phyloP scores from a whole-genome alignment of 805 yeast species.

The Yamadazyma philogaea region DNA sequence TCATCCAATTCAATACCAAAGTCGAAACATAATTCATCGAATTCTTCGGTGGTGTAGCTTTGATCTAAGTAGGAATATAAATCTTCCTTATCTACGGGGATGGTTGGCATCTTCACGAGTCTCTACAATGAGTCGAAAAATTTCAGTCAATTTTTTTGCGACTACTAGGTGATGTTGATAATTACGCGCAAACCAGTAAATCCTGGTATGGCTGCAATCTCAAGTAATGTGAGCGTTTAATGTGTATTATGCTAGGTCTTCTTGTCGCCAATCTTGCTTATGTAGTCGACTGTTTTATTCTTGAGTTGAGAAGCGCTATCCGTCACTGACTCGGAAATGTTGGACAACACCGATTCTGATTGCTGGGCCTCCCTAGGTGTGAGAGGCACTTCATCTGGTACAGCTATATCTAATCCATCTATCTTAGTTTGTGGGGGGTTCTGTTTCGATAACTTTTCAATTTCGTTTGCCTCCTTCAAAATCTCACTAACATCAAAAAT shows the following conservation, averaged over 20 bases:
- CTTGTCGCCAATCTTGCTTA: background rate
- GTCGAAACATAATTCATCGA: constrained; percentile 95
- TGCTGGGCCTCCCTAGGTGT: background rate
- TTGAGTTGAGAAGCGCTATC: constrained; percentile 1
- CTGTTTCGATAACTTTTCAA: constrained; percentile 24
- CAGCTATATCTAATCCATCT: constrained; percentile 18
- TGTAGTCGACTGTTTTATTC: constrained; percentile 14
- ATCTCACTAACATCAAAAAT: constrained; percentile 48
- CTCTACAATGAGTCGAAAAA: constrained; percentile 4
- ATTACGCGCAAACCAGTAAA: constrained; percentile 5
- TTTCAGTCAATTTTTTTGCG: constrained; percentile 4
- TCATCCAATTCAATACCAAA: constrained; percentile 98
- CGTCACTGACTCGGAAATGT: constrained; percentile 1
- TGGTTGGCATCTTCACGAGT: constrained; percentile 75
- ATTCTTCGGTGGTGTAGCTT: constrained; percentile 72
- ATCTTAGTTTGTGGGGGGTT: constrained; percentile 3
- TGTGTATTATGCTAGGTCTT: background rate
- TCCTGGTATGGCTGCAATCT: constrained; percentile 1
- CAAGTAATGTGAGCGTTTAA: background rate
- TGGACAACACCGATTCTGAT: background rate
- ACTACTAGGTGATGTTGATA: background rate
- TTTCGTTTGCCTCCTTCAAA: constrained; percentile 41
- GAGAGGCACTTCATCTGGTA: constrained; percentile 16
- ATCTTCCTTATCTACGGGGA: constrained; percentile 92
- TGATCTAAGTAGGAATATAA: constrained; percentile 72